phyloP scores from a whole-genome alignment of 208 protist genomes.

The Trypanosoma brucei region DNA sequence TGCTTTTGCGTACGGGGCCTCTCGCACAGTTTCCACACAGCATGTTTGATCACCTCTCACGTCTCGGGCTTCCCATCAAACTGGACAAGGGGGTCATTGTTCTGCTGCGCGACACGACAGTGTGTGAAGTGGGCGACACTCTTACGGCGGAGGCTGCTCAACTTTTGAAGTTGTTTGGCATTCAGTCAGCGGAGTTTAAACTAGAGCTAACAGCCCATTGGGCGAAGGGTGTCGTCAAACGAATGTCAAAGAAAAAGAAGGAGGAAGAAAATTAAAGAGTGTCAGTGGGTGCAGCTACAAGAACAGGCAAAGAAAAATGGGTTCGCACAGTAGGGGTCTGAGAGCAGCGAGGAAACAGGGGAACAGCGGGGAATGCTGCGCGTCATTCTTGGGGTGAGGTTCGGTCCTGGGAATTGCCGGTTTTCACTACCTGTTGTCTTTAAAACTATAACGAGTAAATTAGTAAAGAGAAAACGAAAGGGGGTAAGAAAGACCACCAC shows the following conservation, averaged over 20 bases:
- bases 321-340: too few relatives aligned
- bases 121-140: slow-evolving; percentile 86
- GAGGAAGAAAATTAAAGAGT: slow-evolving; percentile 8
- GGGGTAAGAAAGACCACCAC: too few relatives aligned
- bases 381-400: too few relatives aligned
- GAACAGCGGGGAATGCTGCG: too few relatives aligned
- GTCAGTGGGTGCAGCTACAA: background rate
- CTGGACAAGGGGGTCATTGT: slow-evolving; percentile 89
- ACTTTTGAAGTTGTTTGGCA: slow-evolving; percentile 84
- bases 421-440: too few relatives aligned
- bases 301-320: slow-evolving; percentile 4
- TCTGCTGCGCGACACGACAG: slow-evolving; percentile 82
- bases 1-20: slow-evolving; percentile 70
- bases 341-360: too few relatives aligned
- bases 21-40: slow-evolving; percentile 89
- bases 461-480: too few relatives aligned
- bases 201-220: slow-evolving; percentile 87
- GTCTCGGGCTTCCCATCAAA: slow-evolving; percentile 88
- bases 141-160: slow-evolving; percentile 89
- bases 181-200: slow-evolving; percentile 80
- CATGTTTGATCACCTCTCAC: slow-evolving; percentile 90
- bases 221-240: slow-evolving; percentile 79
- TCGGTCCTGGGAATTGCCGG: too few relatives aligned
- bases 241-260: slow-evolving; percentile 30
- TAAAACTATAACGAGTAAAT: too few relatives aligned